Conservation (phyloP, 768 basidiomycete species). For the Lepiota brunneoincarnata region DNA sequence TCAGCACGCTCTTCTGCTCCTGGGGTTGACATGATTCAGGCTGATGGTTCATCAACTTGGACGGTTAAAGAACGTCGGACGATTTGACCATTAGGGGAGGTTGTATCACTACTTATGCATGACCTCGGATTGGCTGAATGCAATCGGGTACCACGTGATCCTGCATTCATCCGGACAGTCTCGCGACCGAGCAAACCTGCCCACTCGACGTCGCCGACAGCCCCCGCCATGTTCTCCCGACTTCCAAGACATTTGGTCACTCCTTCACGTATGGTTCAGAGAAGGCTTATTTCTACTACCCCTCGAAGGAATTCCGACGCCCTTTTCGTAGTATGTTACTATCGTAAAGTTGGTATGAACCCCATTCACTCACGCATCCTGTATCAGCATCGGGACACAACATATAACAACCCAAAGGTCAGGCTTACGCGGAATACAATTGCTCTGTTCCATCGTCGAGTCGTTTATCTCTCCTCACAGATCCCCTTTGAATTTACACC, state of each 20-base stretch:
- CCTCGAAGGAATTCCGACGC: slow-evolving; percentile 67
- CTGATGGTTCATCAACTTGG: too few relatives aligned
- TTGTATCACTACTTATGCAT: too few relatives aligned
- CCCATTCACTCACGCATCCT: slow-evolving; percentile 11
- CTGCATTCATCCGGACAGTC: slow-evolving; percentile 14
- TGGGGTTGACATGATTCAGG: slow-evolving; percentile 19
- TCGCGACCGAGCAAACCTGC: slow-evolving; percentile 13
- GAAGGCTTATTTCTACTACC: slow-evolving; percentile 41
- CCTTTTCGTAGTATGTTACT: slow-evolving; percentile 74
- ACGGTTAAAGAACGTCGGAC: too few relatives aligned
- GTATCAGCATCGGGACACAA: slow-evolving; percentile 87
- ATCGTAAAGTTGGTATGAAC: slow-evolving; percentile 8
- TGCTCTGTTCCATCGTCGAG: neutral
- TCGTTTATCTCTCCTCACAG: slow-evolving; percentile 35
- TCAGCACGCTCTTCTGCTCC: slow-evolving; percentile 40
- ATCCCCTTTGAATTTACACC: slow-evolving; percentile 86
- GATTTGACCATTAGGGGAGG: too few relatives aligned
- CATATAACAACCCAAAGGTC: slow-evolving; percentile 92
- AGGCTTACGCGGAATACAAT: slow-evolving; percentile 6
- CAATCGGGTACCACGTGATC: slow-evolving; percentile 8
- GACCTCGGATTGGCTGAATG: neutral
- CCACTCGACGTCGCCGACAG: slow-evolving; percentile 11
- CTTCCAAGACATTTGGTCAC: slow-evolving; percentile 29
- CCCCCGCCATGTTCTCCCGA: slow-evolving; percentile 28
- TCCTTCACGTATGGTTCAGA: slow-evolving; percentile 16